Conservation (phyloP, 108 stramenopile genomes). For the Epithemia pelagica region DNA sequence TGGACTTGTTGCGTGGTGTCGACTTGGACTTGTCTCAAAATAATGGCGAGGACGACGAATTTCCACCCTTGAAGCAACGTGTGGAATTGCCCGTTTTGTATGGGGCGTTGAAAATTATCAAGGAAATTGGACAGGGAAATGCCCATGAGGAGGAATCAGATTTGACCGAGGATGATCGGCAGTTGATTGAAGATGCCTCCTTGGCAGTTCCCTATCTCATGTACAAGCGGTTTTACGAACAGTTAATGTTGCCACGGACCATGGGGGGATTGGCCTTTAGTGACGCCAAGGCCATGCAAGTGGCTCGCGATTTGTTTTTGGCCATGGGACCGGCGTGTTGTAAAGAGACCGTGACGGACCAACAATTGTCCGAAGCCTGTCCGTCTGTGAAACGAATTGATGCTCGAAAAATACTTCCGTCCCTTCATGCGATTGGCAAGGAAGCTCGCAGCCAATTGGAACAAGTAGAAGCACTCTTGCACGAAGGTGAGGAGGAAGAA, state of each 20-base stretch:
- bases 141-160: background rate
- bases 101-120: background rate
- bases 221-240: background rate
- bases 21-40: too few species aligned
- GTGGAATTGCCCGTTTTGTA: background rate
- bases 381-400: background rate
- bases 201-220: conserved; percentile 1
- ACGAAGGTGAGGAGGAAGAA: background rate
- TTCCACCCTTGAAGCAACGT: background rate
- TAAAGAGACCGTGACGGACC: background rate
- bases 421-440: background rate
- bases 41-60: background rate
- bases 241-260: background rate
- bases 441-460: background rate
- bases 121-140: background rate
- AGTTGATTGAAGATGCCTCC: background rate
- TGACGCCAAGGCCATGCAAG: background rate
- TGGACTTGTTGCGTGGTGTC: background rate
- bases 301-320: background rate
- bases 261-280: conserved; percentile 1
- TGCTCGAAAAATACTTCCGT: background rate
- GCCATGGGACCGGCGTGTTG: conserved; percentile 3
- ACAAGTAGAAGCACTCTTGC: background rate
- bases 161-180: background rate
- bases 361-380: background rate